Conservation (phyloP, 2,329 filamentous ascomycete species). For the Aspergillus ochraceus region DNA sequence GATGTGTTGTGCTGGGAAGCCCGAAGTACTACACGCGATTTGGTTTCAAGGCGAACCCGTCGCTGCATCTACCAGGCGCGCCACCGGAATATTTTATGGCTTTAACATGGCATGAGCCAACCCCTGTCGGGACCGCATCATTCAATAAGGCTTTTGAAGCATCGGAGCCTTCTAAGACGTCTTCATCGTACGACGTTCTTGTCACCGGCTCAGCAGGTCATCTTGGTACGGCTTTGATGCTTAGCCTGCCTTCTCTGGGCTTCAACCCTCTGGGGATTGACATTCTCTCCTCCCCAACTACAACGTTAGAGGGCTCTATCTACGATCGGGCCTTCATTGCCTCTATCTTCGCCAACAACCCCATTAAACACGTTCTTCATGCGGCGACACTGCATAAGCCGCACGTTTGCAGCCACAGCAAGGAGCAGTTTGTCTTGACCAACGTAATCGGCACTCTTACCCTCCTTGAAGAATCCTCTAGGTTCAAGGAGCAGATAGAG, state of each 20-base stretch:
- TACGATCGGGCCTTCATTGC: too few species aligned
- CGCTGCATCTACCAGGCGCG: neutral
- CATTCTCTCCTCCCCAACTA: neutral
- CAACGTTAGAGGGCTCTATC: too few species aligned
- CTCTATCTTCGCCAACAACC: slow-evolving; percentile 4
- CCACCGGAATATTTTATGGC: neutral
- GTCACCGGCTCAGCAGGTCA: slow-evolving; percentile 16
- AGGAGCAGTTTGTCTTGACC: slow-evolving; percentile 6
- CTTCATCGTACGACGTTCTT: slow-evolving; percentile 8
- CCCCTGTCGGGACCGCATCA: too few species aligned
- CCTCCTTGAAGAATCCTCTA: neutral
- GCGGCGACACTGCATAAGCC: slow-evolving; percentile 12
- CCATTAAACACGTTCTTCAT: slow-evolving; percentile 10
- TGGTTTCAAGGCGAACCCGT: neutral
- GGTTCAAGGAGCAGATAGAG: neutral
- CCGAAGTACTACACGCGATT: neutral
- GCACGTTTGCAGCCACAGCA: slow-evolving; percentile 8
- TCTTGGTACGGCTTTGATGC: slow-evolving; percentile 15
- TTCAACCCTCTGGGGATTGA: slow-evolving; percentile 13
- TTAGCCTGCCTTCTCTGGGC: slow-evolving; percentile 11
- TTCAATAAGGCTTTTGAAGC: too few species aligned
- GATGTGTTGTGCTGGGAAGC: neutral
- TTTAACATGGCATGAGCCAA: neutral
- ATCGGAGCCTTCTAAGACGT: neutral
- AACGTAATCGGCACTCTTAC: slow-evolving; percentile 8